Base-by-base conservation (phyloP, 208 protist genomes). In the Phytomonas francai region DNA sequence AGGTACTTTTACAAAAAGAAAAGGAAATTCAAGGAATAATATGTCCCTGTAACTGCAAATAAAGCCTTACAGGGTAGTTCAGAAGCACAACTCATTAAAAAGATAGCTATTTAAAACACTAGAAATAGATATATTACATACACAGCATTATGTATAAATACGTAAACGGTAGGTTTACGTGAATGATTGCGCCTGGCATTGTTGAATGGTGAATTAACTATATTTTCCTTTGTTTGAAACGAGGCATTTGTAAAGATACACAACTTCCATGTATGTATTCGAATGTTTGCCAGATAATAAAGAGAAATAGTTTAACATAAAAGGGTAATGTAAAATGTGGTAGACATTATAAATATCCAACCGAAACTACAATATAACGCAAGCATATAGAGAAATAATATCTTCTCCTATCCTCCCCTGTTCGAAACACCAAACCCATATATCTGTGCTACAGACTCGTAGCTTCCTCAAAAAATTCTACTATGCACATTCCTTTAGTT, bases 121-220 rank as follows among this genome's bases (percentile, higher is more conserved):
- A 14, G 6, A 63, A 45, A 49, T 58, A 49, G 8, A 8, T 3
- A 59, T 29, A 27, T 59, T 39, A 36, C 32, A 0, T 63, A 45
- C 22, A 45, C 25, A 63, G 33, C 7, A 8, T 8, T 67, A 36
- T 67, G 65, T 54, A 27, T 67, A 67, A 30, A 57, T 58, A 62
- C 65, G 65, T 54, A 5, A 54, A 54, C 22, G 19, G 5, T 54
- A 54, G 25, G 1, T 25, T 25, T 54, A 54, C 19, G 25, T 22
- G 16, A 25, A 54, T 54, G 6, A 54, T 54, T 7, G 45, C 45
- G 25, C 45, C 1, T 25, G 19, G 22, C 1, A 54, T 25, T 54
- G 45, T 25, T 54, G 25, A 54, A 54, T 54, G 25, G 45, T 5
- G 19, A 54, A 6, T 54, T 54, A 54, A 25, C 19, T 54, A 54